phyloP scores from a whole-genome alignment of 768 basidiomycete genomes.

The Mycena vitilis region DNA sequence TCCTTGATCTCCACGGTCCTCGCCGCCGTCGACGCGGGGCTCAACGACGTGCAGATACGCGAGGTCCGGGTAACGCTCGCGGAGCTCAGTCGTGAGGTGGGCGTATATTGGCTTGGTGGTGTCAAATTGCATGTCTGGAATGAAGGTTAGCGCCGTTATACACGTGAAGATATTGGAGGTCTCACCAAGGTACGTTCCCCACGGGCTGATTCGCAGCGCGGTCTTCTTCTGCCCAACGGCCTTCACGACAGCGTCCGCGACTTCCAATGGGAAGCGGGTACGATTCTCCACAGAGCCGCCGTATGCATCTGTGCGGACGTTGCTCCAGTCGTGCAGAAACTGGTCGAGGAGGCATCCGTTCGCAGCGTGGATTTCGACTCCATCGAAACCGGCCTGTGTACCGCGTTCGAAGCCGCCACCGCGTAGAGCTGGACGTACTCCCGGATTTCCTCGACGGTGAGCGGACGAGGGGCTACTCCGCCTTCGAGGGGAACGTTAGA shows the following conservation, averaged over 20 bases:
- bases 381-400: slow-evolving; percentile 67
- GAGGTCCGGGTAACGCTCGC: slow-evolving; percentile 48
- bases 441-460: slow-evolving; percentile 48
- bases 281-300: slow-evolving; percentile 54
- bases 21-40: slow-evolving; percentile 41
- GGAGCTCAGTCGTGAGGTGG: slow-evolving; percentile 53
- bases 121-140: slow-evolving; percentile 49
- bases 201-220: slow-evolving; percentile 58
- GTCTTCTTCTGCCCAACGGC: slow-evolving; percentile 57
- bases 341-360: slow-evolving; percentile 56
- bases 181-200: slow-evolving; percentile 44
- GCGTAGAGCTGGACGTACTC: slow-evolving; percentile 56
- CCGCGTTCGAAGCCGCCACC: slow-evolving; percentile 56
- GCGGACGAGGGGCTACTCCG: slow-evolving; percentile 38
- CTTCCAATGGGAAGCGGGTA: slow-evolving; percentile 56
- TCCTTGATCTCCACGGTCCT: slow-evolving; percentile 8
- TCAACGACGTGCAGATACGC: slow-evolving; percentile 61
- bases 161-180: slow-evolving; percentile 22
- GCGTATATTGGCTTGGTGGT: slow-evolving; percentile 58
- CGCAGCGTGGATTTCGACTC: slow-evolving; percentile 57
- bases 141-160: slow-evolving; percentile 27
- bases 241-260: slow-evolving; percentile 51
- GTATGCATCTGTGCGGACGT: slow-evolving; percentile 50
- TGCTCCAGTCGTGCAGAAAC: slow-evolving; percentile 56
- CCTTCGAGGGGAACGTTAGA: slow-evolving; percentile 37